Conservation (phyloP, 73 alveolate genomes). For the Symbiodinium natans region DNA sequence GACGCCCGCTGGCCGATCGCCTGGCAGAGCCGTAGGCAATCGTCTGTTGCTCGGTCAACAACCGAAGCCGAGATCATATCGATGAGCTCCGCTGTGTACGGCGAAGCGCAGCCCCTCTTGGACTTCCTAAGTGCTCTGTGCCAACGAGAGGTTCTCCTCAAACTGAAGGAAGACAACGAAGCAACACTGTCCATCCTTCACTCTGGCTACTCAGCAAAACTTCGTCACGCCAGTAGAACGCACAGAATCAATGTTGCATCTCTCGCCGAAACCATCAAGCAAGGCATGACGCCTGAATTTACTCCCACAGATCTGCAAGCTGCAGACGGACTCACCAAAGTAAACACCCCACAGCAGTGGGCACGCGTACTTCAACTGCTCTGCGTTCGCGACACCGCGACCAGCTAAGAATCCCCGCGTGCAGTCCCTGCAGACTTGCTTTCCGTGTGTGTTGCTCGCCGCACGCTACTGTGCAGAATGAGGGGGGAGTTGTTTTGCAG, state of each 20-base stretch:
- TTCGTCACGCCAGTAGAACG: background rate
- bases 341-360: background rate
- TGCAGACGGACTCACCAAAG: background rate
- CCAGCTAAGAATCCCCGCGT: no score
- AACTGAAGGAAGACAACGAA: background rate
- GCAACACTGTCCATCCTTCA: background rate
- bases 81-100: background rate
- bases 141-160: background rate
- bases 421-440: no score
- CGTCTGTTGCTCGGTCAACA: background rate
- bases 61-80: conserved; percentile 28
- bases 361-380: conserved; percentile 7
- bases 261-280: background rate
- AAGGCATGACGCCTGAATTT: background rate
- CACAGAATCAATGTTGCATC: background rate
- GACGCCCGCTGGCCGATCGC: background rate
- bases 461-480: background rate
- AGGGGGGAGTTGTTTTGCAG: conserved; percentile 12
- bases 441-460: background rate
- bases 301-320: background rate
- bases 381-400: background rate
- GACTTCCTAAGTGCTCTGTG: background rate
- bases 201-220: background rate
- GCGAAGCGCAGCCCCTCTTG: background rate
- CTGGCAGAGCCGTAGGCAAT: conserved; percentile 23